Evolutionary conservation across 768 basidiomycete species (phyloP).

Genomic region (Favolaschia claudopus): DNA sequence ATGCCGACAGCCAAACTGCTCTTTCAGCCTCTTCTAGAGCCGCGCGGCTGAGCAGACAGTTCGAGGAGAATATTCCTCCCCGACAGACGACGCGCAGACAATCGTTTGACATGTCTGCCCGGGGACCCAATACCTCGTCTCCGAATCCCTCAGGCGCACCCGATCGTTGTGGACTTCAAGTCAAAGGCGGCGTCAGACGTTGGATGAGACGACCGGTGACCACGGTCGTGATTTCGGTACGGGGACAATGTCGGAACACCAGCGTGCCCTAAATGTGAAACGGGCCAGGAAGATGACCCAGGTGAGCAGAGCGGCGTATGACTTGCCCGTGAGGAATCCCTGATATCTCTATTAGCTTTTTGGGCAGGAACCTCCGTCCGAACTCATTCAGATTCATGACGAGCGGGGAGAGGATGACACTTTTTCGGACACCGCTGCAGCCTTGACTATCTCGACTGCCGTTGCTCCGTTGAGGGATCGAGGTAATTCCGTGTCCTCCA

Average conservation of each 20-base stretch:
- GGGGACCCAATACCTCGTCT: not conserved
- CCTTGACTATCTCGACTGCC: slow-evolving; percentile 5
- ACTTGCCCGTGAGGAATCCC: not conserved
- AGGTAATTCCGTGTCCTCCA: slow-evolving; percentile 18
- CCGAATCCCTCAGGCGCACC: slow-evolving; percentile 33
- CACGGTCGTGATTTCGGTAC: slow-evolving; percentile 32
- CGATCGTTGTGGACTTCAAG: slow-evolving; percentile 36
- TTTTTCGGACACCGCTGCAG: slow-evolving; percentile 30
- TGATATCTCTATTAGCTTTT: slow-evolving; percentile 47
- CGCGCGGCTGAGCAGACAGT: slow-evolving; percentile 19
- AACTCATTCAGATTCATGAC: slow-evolving; percentile 46
- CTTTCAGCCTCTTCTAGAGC: not conserved
- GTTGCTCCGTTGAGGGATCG: slow-evolving; percentile 16
- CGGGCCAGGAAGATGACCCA: slow-evolving; percentile 60
- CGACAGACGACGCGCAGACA: slow-evolving; percentile 4
- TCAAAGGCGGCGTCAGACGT: slow-evolving; percentile 8
- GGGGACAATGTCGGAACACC: slow-evolving; percentile 36
- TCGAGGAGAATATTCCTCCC: slow-evolving; percentile 35
- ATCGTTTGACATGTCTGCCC: slow-evolving; percentile 6
- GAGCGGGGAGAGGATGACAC: slow-evolving; percentile 16
- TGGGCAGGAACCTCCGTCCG: slow-evolving; percentile 55
- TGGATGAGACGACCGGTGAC: slow-evolving; percentile 11
- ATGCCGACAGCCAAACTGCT: slow-evolving; percentile 14
- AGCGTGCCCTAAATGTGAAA: slow-evolving; percentile 49
- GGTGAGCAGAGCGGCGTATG: slow-evolving; percentile 38